Conservation (phyloP, 129 eudicot species). For the Flaveria brownii region DNA sequence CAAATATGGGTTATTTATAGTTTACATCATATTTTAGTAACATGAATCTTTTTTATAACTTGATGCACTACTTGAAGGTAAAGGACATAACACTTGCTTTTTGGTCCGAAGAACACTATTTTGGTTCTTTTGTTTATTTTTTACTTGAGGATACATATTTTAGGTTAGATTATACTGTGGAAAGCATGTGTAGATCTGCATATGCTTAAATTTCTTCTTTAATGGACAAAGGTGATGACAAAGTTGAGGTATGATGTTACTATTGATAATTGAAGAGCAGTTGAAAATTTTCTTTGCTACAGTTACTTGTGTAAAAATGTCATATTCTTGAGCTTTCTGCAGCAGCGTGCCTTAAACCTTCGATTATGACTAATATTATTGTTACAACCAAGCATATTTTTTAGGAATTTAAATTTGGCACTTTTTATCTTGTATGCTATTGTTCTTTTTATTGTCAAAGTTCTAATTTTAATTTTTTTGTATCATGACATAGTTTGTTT, state of each 20-base stretch:
- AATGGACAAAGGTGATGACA: background rate
- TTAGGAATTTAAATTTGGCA: background rate
- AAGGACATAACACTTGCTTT: constrained; percentile 43
- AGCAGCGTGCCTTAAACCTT: too few species aligned
- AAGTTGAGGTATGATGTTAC: constrained; percentile 21
- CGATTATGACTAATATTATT: too few species aligned
- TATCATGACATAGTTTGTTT: constrained; percentile 11
- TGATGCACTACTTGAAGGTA: constrained; percentile 33
- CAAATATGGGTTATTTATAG: too few species aligned
- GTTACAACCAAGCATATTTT: too few species aligned
- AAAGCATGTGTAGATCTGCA: constrained; percentile 46
- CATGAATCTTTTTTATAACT: background rate
- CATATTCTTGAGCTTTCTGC: too few species aligned
- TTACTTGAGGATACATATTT: constrained; percentile 56
- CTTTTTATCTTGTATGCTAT: background rate
- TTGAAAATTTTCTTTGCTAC: too few species aligned
- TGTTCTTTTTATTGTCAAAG: background rate
- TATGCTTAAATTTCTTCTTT: constrained; percentile 37
- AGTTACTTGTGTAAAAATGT: too few species aligned
- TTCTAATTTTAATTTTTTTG: constrained; percentile 15
- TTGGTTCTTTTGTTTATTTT: constrained; percentile 38
- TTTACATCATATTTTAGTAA: too few species aligned
- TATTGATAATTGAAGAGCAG: constrained; percentile 40
- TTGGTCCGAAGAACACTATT: constrained; percentile 34
- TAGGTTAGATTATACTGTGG: constrained; percentile 43